Base-by-base conservation (phyloP, 2,329 filamentous ascomycete genomes). In the Leptosphaerulina australis region DNA sequence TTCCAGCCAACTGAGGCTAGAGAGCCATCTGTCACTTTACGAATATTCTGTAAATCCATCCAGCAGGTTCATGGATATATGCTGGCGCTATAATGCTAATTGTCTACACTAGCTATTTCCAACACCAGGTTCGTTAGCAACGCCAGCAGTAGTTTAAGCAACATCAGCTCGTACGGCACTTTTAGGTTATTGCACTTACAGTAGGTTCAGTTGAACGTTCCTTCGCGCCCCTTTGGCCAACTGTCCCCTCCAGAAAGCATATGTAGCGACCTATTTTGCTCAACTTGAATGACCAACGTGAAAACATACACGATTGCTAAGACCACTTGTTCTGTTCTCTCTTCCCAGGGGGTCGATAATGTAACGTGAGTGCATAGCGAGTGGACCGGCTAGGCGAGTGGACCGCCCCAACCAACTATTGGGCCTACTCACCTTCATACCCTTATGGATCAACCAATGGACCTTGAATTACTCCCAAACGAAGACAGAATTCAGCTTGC, bases 101-200 rank as follows among this genome's bases (percentile, higher is more conserved):
- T 26, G 38, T 53, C 44, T 35, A 53, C 10, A 48, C 22, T 38
- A 44, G n/a, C 34, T 38, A 22, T 28, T 39, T 39, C 18, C n/a
- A 50, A 24, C 11, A 28, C 20, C 5, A 44, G 5, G 21, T 44
- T 50, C 8, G 8, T 18, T 4, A 40, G 34, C 8, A 26, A 14
- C 20, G 18, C 47, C 11, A 38, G 15, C 9, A 50, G 25, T 18
- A 21, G 33, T 25, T 50, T 40, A 12, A 50, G 22, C 15, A 21
- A 34, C 14, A 12, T 22, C 10, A 30, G 39, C 20, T 39, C 28
- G 18, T 33, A 18, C 21, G 28, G 20, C 12, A n/a, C 26, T 6
- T 17, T 25, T 18, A 11, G 37, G 12, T 22, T 15, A 7, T 40
- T 30, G 12, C 11, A 25, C n/a, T 26, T 30, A 14, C 11, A 21